A percentile compares a stretch with the other conserved stretches of the same genome.
Evolutionary conservation across 2,329 filamentous ascomycete species (phyloP).

Genomic region (Fusarium piperis): DNA sequence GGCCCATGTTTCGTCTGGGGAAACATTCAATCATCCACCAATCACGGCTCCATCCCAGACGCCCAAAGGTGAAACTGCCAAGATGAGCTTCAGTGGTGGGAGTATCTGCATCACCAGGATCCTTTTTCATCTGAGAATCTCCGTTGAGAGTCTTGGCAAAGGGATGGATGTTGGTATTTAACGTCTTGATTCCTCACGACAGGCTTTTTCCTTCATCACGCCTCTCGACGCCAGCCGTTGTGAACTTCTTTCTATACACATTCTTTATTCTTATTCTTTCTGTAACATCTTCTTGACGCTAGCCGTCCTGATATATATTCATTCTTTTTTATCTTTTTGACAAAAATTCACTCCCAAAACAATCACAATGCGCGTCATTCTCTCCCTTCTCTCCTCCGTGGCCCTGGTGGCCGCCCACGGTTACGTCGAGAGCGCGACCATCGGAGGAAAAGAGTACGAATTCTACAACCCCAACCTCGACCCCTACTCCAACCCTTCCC

Average conservation of each 20-base stretch:
- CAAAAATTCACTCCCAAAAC: background rate
- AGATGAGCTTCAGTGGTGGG: slow-evolving; percentile 35
- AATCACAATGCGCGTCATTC: slow-evolving; percentile 35
- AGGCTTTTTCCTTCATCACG: slow-evolving; percentile 9
- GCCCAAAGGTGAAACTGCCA: slow-evolving; percentile 28
- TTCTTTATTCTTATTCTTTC: background rate
- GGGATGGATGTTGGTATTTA: slow-evolving; percentile 15
- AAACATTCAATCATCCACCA: slow-evolving; percentile 27
- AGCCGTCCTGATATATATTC: slow-evolving; percentile 4
- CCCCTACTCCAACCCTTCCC: slow-evolving; percentile 55
- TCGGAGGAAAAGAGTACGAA: slow-evolving; percentile 49
- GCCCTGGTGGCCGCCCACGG: slow-evolving; percentile 59
- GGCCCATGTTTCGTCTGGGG: slow-evolving; percentile 9
- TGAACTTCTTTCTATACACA: background rate
- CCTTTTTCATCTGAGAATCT: slow-evolving; percentile 15
- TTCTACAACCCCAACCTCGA: slow-evolving; percentile 53
- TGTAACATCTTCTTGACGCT: background rate
- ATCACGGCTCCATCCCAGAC: slow-evolving; percentile 15
- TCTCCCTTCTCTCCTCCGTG: slow-evolving; percentile 45
- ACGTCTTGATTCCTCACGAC: slow-evolving; percentile 4
- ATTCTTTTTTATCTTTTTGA: background rate
- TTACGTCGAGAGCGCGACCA: slow-evolving; percentile 57
- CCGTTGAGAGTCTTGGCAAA: background rate
- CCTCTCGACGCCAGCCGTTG: slow-evolving; percentile 11
- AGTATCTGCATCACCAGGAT: slow-evolving; percentile 9